phyloP scores from a whole-genome alignment of 352 stramenopile genomes.

The Pseudoperonospora humuli region DNA sequence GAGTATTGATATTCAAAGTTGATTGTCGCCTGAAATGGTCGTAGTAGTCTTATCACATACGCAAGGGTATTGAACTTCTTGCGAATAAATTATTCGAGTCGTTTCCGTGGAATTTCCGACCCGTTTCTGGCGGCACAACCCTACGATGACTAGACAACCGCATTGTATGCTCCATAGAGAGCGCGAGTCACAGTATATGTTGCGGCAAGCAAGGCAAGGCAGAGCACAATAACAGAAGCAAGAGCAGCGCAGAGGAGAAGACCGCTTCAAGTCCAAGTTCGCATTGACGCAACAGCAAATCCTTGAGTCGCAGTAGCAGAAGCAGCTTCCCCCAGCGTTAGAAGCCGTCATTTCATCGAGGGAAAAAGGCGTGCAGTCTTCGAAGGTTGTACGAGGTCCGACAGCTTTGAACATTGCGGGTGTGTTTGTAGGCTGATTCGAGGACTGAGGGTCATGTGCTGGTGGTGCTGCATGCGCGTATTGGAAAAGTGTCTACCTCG shows the following conservation, averaged over 20 bases:
- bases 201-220: conserved; percentile 4
- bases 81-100: conserved; percentile 2
- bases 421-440: neutral
- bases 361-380: neutral
- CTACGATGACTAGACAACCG: conserved; percentile 10
- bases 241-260: conserved; percentile 2
- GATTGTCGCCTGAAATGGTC: neutral
- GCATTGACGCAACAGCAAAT: too few relatives aligned
- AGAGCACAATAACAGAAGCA: conserved; percentile 5
- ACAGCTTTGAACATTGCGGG: neutral
- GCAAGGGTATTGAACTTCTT: neutral
- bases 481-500: conserved; percentile 79
- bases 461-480: conserved; percentile 86
- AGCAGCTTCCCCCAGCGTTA: neutral
- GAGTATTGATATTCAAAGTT: neutral
- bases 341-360: too few relatives aligned
- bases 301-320: neutral
- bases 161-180: conserved; percentile 23
- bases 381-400: neutral
- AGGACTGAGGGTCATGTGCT: conserved; percentile 39
- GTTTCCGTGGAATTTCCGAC: conserved; percentile 12
- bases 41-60: neutral
- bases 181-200: conserved; percentile 22
- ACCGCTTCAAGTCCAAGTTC: too few relatives aligned
- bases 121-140: conserved; percentile 15